phyloP scores from a whole-genome alignment of 331 rosid genomes.

The Acacia concinna region DNA sequence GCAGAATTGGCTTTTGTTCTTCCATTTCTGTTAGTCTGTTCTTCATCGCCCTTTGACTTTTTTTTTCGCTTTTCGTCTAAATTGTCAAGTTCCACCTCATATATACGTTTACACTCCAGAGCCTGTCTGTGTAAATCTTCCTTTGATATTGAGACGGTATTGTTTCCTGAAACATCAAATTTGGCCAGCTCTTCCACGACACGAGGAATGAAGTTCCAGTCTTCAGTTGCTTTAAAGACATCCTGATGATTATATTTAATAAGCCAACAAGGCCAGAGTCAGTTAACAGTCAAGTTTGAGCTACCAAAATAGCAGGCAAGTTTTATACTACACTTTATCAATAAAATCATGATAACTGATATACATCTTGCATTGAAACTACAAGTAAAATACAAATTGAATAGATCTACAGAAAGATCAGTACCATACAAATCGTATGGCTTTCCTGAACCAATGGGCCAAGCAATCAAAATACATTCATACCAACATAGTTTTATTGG shows the following conservation, averaged over 20 bases:
- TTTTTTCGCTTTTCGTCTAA: constrained; percentile 39
- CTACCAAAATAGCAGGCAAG: neutral
- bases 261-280: constrained; percentile 23
- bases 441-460: neutral
- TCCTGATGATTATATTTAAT: constrained; percentile 52
- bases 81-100: constrained; percentile 60
- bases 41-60: constrained; percentile 38
- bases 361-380: constrained; percentile 11
- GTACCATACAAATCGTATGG: neutral
- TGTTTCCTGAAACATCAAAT: constrained; percentile 40
- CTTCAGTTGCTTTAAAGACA: constrained; percentile 54
- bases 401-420: constrained; percentile 2
- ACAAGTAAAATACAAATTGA: neutral
- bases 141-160: constrained; percentile 44
- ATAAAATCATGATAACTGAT: neutral
- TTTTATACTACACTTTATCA: constrained; percentile 6
- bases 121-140: constrained; percentile 65
- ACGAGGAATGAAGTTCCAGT: constrained; percentile 74
- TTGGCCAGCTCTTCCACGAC: constrained; percentile 80
- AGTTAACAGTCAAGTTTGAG: constrained; percentile 1
- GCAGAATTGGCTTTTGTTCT: constrained; percentile 31
- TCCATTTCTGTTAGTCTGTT: constrained; percentile 28
- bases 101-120: constrained; percentile 59
- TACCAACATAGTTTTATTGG: neutral
- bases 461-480: neutral